phyloP scores from a whole-genome alignment of 768 basidiomycete genomes.

The Phallus indusiatus region DNA sequence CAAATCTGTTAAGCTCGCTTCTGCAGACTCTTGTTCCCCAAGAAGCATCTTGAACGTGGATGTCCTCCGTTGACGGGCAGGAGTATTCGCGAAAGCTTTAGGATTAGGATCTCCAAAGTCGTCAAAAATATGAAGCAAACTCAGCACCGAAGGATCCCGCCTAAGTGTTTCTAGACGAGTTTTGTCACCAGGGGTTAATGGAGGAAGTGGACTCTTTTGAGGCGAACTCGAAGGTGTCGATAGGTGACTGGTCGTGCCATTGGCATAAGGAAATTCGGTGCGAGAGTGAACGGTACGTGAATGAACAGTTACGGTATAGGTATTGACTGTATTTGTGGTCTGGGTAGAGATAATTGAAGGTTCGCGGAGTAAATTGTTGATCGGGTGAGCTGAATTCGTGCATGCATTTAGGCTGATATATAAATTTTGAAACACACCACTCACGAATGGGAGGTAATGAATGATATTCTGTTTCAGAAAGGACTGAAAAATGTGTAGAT shows the following conservation, averaged over 20 bases:
- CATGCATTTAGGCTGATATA: constrained; percentile 27
- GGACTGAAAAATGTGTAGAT: constrained; percentile 54
- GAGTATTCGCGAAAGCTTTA: constrained; percentile 56
- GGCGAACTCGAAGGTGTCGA: constrained; percentile 17
- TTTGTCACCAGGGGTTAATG: constrained; percentile 35
- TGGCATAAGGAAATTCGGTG: constrained; percentile 59
- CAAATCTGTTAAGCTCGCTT: constrained; percentile 24
- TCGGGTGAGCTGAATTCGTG: constrained; percentile 37
- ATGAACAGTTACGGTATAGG: constrained; percentile 64
- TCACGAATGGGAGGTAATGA: constrained; percentile 62
- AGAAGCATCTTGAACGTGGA: constrained; percentile 70
- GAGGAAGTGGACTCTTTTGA: constrained; percentile 16
- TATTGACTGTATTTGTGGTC: constrained; percentile 21
- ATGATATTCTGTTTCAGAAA: constrained; percentile 45
- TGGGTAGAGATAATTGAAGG: constrained; percentile 30
- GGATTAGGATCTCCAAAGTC: constrained; percentile 55
- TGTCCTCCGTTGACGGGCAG: constrained; percentile 43
- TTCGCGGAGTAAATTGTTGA: constrained; percentile 48
- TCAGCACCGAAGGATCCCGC: constrained; percentile 71
- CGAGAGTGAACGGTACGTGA: constrained; percentile 48
- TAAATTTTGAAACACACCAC: constrained; percentile 20
- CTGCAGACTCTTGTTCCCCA: constrained; percentile 34
- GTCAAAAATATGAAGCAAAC: constrained; percentile 64
- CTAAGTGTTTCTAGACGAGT: constrained; percentile 50
- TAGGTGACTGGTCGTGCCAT: constrained; percentile 27